Evolutionary conservation across 495 filamentous ascomycete genomes (phyloP), one percentile per base, ranked within the genome.

Genomic region (Oidiodendron maius): DNA sequence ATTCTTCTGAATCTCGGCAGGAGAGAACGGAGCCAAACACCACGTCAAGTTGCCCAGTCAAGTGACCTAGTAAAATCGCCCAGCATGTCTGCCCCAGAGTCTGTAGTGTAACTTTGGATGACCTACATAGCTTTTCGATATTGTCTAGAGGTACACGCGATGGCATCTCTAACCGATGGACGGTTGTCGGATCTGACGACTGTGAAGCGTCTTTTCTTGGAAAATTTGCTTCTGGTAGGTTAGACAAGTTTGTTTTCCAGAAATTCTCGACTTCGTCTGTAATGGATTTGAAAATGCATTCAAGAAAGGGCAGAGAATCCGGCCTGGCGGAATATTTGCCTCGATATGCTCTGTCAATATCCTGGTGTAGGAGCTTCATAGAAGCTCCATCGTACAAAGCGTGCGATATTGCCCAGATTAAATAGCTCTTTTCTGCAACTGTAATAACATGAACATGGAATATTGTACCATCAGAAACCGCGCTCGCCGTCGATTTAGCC

Each of bases 341-440:
- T 13, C 66, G 35, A 52, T 87, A 89, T 15, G 82, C 77, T 30
- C 54, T 66, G 20, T 68, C 60, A 0, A 93, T 76, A 47, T 89
- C 83, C 34, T 74, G 64, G 53, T 89, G 82, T 10, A 93, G 63
- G 8, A 86, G 67, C 12, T 69, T 63, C 11, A 90, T 65, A 8
- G 84, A 89, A 70, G 76, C 83, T 8, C 87, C 87, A 59, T 93
- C 87, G 52, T 90, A 91, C 28, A 90, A 70, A 0, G 85, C 86
- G 61, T 93, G 87, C 3, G 87, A 75, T 40, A 90, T 79, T 11
- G 86, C 89, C 16, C 90, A 58, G 1, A 88, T 59, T 3, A 89
- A 53, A 53, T 82, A 81, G 1, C 40, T 50, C 3, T 47, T 56
- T 1, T 51, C 50, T 4, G 62, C 53, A 20, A 70, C 51, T 8